These are phyloP conservation scores for Phytophthora ohioensis DNA, from an alignment of 352 stramenopile genomes.

Conservation along the genomic window DNA sequence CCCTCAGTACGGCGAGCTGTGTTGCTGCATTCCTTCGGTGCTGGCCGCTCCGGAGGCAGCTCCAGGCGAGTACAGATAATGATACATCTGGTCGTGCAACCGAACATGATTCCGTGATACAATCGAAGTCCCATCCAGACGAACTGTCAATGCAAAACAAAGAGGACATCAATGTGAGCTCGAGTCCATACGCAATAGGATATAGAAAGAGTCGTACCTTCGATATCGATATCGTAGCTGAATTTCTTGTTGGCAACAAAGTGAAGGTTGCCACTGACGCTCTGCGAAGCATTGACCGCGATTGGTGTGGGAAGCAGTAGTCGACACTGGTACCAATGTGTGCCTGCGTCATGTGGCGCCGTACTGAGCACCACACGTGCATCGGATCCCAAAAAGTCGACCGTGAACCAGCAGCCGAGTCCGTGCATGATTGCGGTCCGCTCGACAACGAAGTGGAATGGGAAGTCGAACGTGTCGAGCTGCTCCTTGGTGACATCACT, in stretches of 20 bases:
- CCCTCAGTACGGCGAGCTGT: slow-evolving; percentile 29
- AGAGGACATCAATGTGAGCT: slow-evolving; percentile 10
- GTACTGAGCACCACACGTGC: slow-evolving; percentile 89
- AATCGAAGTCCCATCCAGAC: slow-evolving; percentile 90
- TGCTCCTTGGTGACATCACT: slow-evolving; percentile 70
- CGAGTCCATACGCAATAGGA: neutral
- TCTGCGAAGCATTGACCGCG: slow-evolving; percentile 92
- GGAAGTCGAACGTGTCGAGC: slow-evolving; percentile 92
- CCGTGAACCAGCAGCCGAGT: slow-evolving; percentile 99
- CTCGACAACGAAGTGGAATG: slow-evolving; percentile 89
- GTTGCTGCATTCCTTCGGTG: slow-evolving; percentile 23
- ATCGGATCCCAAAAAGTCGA: slow-evolving; percentile 95
- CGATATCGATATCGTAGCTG: slow-evolving; percentile 95
- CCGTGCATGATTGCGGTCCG: slow-evolving; percentile 95
- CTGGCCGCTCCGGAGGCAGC: slow-evolving; percentile 19
- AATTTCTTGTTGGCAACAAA: slow-evolving; percentile 97
- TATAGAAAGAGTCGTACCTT: slow-evolving; percentile 47
- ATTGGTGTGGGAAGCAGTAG: slow-evolving; percentile 92
- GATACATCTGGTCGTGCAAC: slow-evolving; percentile 96
- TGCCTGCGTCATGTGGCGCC: slow-evolving; percentile 70
- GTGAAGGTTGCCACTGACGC: slow-evolving; percentile 87
- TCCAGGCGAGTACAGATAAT: slow-evolving; percentile 84
- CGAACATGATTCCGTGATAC: slow-evolving; percentile 85
- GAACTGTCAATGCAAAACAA: slow-evolving; percentile 59
- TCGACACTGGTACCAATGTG: slow-evolving; percentile 95